Conservation (phyloP, 495 filamentous ascomycete species). For the Xylaria castorea region DNA sequence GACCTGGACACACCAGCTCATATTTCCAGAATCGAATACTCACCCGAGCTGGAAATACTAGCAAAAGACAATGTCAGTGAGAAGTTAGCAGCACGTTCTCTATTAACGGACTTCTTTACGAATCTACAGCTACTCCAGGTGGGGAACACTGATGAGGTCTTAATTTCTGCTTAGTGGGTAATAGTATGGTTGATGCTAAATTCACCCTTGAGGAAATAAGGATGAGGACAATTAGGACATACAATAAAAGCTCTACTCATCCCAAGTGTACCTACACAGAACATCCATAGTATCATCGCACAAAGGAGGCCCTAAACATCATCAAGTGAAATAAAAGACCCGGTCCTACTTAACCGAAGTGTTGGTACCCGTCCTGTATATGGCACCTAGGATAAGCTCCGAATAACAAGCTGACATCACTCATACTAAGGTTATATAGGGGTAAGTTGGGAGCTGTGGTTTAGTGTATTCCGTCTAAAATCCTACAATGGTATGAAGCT, state of each 20-base stretch:
- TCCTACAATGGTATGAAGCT: background rate
- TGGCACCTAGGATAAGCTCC: background rate
- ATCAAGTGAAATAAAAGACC: background rate
- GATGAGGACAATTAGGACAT: background rate
- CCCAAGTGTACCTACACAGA: background rate
- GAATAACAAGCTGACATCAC: background rate
- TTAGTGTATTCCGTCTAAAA: background rate
- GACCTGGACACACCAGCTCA: background rate
- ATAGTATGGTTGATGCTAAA: background rate
- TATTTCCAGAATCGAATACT: background rate
- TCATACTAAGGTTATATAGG: background rate
- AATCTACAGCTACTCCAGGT: background rate
- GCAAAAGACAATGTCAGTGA: background rate
- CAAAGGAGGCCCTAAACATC: background rate
- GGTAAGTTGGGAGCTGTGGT: background rate
- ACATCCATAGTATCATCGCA: background rate
- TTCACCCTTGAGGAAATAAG: background rate
- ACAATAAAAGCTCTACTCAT: background rate
- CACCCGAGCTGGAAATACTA: background rate
- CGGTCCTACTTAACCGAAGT: background rate
- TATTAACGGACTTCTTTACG: background rate
- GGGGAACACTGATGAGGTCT: background rate
- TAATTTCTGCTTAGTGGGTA: background rate
- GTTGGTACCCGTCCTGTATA: background rate
- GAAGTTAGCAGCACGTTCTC: background rate